phyloP scores from a whole-genome alignment of 768 basidiomycete genomes.

The Lactarius pseudohatsudake region DNA sequence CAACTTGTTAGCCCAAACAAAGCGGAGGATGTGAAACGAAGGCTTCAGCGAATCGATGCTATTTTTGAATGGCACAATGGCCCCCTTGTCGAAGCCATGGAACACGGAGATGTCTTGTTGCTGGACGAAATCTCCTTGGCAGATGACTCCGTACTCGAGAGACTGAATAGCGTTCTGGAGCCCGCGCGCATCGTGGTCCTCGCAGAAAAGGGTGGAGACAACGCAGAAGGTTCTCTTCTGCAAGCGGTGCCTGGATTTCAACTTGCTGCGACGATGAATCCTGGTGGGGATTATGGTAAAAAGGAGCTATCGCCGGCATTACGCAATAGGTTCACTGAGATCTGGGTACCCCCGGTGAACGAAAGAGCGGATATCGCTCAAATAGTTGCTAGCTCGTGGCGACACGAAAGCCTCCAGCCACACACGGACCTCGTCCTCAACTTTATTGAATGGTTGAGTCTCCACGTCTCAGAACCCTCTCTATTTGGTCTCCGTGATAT shows the following conservation, averaged over 20 bases:
- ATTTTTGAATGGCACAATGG: conserved; percentile 98
- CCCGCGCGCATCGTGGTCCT: conserved; percentile 84
- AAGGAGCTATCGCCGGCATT: conserved; percentile 97
- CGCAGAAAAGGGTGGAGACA: conserved; percentile 86
- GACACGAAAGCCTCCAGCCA: conserved; percentile 46
- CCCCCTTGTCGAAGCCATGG: conserved; percentile 93
- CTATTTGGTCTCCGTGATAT: conserved; percentile 84
- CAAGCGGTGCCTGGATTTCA: conserved; percentile 72
- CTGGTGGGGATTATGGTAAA: conserved; percentile 98
- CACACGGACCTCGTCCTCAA: conserved; percentile 68
- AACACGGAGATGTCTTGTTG: conserved; percentile 76
- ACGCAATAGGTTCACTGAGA: conserved; percentile 97
- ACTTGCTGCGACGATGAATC: conserved; percentile 98
- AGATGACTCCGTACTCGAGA: conserved; percentile 96
- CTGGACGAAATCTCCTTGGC: conserved; percentile 97
- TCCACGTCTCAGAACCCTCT: conserved; percentile 57
- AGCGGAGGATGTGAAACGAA: conserved; percentile 45
- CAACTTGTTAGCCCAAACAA: conserved; percentile 21
- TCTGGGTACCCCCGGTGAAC: conserved; percentile 92
- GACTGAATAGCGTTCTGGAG: conserved; percentile 96
- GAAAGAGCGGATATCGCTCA: conserved; percentile 69
- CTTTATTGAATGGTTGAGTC: conserved; percentile 80
- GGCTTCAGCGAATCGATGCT: conserved; percentile 55
- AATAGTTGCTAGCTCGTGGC: conserved; percentile 76
- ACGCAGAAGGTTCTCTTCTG: conserved; percentile 64